These are phyloP conservation scores for Diplogelasinospora grovesii DNA, from an alignment of 495 filamentous ascomycete genomes.

Conservation along the genomic window DNA sequence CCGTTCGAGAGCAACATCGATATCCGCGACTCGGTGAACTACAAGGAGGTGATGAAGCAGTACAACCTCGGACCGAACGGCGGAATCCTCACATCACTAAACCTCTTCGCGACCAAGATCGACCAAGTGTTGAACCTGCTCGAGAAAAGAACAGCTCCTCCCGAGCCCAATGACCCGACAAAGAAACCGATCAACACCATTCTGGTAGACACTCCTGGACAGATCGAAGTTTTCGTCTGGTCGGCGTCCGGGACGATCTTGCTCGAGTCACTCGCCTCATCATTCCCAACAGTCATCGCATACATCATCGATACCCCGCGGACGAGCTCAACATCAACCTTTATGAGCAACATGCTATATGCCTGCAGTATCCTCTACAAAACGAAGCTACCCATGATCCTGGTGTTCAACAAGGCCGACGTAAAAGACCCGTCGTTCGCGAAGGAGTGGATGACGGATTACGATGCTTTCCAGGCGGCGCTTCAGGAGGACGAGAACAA, in stretches of 20 bases:
- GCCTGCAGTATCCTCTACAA: constrained; percentile 98
- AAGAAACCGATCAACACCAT: constrained; percentile 72
- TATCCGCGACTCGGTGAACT: constrained; percentile 97
- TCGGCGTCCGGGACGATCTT: constrained; percentile 87
- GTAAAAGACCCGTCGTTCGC: constrained; percentile 85
- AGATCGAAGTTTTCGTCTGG: constrained; percentile 99
- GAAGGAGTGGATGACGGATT: constrained; percentile 99
- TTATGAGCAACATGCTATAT: constrained; percentile 99
- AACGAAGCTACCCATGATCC: constrained; percentile 94
- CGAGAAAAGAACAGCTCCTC: constrained; percentile 74
- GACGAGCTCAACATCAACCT: constrained; percentile 84
- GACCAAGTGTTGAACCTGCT: constrained; percentile 86
- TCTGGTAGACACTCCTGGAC: constrained; percentile 89
- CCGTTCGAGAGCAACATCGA: constrained; percentile 99
- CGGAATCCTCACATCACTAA: constrained; percentile 92
- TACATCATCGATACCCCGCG: constrained; percentile 97
- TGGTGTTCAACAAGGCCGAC: constrained; percentile 98
- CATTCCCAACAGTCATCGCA: constrained; percentile 92
- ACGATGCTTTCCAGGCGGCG: constrained; percentile 88
- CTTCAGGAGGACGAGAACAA: constrained; percentile 69
- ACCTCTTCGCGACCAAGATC: constrained; percentile 95
- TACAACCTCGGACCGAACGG: constrained; percentile 98
- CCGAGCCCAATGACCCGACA: constrained; percentile 53
- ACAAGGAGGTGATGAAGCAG: constrained; percentile 99
- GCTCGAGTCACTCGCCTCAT: constrained; percentile 84